These are phyloP conservation scores for Collybiopsis confluens DNA, from an alignment of 768 basidiomycete species.

Conservation along the genomic window DNA sequence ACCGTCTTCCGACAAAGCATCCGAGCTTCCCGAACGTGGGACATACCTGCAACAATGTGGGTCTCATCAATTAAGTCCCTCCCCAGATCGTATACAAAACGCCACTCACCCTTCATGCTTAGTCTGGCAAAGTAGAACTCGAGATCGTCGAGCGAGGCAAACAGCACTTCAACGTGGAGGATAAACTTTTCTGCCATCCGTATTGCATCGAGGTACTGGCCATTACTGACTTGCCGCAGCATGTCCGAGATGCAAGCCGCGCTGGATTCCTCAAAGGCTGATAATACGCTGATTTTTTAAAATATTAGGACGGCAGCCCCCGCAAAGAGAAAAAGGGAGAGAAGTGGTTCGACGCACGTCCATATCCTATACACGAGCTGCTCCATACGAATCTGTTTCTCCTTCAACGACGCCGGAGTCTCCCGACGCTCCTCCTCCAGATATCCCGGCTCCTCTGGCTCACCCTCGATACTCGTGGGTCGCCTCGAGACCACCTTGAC, in stretches of 20 bases:
- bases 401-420: constrained; percentile 73
- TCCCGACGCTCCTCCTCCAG: constrained; percentile 78
- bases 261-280: constrained; percentile 98
- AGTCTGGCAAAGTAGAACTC: constrained; percentile 81
- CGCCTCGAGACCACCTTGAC: constrained; percentile 84
- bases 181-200: constrained; percentile 99
- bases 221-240: constrained; percentile 95
- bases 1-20: constrained; percentile 99
- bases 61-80: no score
- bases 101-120: constrained; percentile 79
- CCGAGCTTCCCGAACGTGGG: constrained; percentile 95
- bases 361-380: constrained; percentile 97
- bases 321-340: no score
- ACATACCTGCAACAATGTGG: constrained; percentile 74
- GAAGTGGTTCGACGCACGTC: constrained; percentile 88
- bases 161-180: constrained; percentile 95
- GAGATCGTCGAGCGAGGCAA: constrained; percentile 95
- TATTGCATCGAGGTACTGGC: constrained; percentile 94
- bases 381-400: constrained; percentile 92
- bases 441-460: constrained; percentile 47
- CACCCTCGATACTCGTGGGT: constrained; percentile 59
- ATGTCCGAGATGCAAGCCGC: constrained; percentile 99
- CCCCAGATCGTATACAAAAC: no score
- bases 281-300: constrained; percentile 82
- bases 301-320: no score